Conservation (phyloP, 192 early-diverging fungal species). For the Dimargaris verticillata region DNA sequence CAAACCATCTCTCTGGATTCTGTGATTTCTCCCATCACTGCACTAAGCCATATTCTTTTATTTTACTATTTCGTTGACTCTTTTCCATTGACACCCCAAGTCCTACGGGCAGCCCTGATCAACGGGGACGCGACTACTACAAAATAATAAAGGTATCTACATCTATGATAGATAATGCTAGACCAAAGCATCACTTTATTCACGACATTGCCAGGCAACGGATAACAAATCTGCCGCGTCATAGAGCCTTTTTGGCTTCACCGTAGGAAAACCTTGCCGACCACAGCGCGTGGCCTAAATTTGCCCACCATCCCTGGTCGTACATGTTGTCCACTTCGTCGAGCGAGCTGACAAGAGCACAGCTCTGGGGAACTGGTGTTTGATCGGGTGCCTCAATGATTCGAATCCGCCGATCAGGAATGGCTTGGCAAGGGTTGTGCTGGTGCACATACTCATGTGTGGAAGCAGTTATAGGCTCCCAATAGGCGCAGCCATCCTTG, state of each 20-base stretch:
- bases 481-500: neutral
- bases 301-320: constrained; percentile 21
- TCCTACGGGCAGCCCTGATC: too few relatives aligned
- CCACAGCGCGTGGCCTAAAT: constrained; percentile 12
- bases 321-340: constrained; percentile 24
- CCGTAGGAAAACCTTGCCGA: neutral
- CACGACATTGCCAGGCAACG: too few relatives aligned
- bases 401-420: neutral
- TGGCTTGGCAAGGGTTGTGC: neutral
- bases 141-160: too few relatives aligned
- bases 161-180: too few relatives aligned
- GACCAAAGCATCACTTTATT: too few relatives aligned
- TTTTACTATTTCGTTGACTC: too few relatives aligned
- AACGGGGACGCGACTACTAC: too few relatives aligned
- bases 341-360: constrained; percentile 4
- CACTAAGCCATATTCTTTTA: too few relatives aligned
- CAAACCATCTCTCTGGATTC: too few relatives aligned
- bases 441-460: neutral
- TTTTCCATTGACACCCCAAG: too few relatives aligned
- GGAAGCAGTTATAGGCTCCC: neutral
- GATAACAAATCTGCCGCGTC: too few relatives aligned
- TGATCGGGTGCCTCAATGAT: neutral
- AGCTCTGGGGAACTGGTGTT: neutral
- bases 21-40: too few relatives aligned
- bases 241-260: neutral